phyloP scores from a whole-genome alignment of 2,329 filamentous ascomycete species.

The Diaporthe sp. region DNA sequence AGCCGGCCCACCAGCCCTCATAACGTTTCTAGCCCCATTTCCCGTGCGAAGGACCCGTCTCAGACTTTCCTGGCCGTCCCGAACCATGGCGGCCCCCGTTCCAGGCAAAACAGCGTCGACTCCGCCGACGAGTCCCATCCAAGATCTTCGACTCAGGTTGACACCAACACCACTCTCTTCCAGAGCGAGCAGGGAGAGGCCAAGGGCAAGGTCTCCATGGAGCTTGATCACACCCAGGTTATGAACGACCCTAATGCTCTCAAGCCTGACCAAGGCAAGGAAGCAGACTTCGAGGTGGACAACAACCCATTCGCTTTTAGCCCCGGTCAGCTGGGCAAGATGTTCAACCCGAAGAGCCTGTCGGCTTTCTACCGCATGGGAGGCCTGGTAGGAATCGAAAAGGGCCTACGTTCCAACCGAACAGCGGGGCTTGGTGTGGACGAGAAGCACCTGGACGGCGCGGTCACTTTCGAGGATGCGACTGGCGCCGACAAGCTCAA shows the following conservation, averaged over 20 bases:
- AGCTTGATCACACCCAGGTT: conserved; percentile 63
- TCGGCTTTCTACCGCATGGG: conserved; percentile 84
- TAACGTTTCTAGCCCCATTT: conserved; percentile 73
- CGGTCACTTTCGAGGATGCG: conserved; percentile 78
- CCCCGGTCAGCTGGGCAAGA: conserved; percentile 84
- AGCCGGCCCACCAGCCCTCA: conserved; percentile 78
- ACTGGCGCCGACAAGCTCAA: conserved; percentile 52
- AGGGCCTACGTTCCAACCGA: conserved; percentile 79
- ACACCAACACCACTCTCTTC: conserved; percentile 63
- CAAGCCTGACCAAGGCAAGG: conserved; percentile 79
- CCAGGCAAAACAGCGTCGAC: conserved; percentile 76
- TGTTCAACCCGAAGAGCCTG: conserved; percentile 90
- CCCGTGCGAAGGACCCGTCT: conserved; percentile 54
- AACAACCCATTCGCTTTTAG: conserved; percentile 89
- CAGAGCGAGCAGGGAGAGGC: conserved; percentile 49
- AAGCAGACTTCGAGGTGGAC: conserved; percentile 78
- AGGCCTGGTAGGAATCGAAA: conserved; percentile 81
- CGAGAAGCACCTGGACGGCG: conserved; percentile 73
- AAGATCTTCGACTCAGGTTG: conserved; percentile 67
- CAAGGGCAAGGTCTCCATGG: conserved; percentile 44
- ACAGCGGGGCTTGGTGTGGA: conserved; percentile 80
- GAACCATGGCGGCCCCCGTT: conserved; percentile 57
- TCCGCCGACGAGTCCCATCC: conserved; percentile 71
- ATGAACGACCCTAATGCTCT: conserved; percentile 76
- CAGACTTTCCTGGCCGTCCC: conserved; percentile 74